phyloP scores from a whole-genome alignment of 2,329 filamentous ascomycete species.

The Trichophyton simii region DNA sequence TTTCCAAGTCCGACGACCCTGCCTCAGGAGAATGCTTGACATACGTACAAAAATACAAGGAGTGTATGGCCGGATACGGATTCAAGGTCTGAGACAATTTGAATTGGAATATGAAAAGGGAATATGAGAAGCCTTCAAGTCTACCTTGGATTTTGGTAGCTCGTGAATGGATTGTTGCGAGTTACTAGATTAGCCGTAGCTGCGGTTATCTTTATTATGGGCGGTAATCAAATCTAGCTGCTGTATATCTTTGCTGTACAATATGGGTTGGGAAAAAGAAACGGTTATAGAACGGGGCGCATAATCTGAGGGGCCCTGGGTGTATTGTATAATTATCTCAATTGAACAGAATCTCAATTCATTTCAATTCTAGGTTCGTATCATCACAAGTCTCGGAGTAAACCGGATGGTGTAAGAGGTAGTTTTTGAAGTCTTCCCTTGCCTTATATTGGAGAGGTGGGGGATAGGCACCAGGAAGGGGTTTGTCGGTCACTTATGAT shows the following conservation, averaged over 20 bases:
- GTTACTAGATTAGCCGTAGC: background rate
- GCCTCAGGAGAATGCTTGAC: conserved; percentile 64
- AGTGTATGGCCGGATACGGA: conserved; percentile 85
- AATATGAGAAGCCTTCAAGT: background rate
- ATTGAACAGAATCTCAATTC: background rate
- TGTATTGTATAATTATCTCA: background rate
- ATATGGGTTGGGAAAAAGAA: background rate
- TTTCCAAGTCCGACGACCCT: conserved; percentile 73
- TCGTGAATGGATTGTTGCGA: background rate
- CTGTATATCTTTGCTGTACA: background rate
- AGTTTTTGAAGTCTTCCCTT: no score
- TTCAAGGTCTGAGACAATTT: conserved; percentile 48
- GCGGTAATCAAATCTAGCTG: background rate
- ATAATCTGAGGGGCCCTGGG: background rate
- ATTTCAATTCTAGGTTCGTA: background rate
- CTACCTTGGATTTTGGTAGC: background rate
- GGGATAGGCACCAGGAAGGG: no score
- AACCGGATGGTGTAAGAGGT: no score
- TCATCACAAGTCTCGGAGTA: no score
- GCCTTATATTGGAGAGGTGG: no score
- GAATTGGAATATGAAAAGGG: background rate
- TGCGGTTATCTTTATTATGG: background rate
- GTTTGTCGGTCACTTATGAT: no score
- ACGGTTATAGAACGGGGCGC: background rate
- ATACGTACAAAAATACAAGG: conserved; percentile 72